Evolutionary conservation across 192 early-diverging fungal species (phyloP).

Genomic region (Lunasporangiospora selenospora): DNA sequence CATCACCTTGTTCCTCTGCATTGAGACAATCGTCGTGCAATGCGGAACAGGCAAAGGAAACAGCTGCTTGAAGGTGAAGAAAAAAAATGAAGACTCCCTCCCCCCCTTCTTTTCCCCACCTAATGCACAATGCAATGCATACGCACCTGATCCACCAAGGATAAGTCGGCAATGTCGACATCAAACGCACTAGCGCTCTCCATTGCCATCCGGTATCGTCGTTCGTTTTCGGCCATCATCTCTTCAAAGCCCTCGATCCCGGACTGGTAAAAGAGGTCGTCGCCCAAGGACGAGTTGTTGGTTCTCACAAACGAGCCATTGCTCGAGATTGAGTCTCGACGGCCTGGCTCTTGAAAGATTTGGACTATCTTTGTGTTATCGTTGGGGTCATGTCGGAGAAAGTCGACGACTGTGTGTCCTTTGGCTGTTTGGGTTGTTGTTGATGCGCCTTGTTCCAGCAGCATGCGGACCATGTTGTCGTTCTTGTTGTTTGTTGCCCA

Average conservation of each 20-base stretch:
- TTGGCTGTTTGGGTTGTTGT: slow-evolving; percentile 68
- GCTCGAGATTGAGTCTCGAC: slow-evolving; percentile 51
- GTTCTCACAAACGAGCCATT: slow-evolving; percentile 33
- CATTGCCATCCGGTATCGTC: slow-evolving; percentile 51
- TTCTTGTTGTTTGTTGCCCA: slow-evolving; percentile 91
- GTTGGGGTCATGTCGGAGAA: slow-evolving; percentile 62
- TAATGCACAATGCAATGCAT: background rate
- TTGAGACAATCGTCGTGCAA: background rate
- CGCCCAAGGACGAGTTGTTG: slow-evolving; percentile 28
- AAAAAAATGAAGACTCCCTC: too few relatives aligned
- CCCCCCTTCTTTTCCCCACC: background rate
- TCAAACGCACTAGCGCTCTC: slow-evolving; percentile 53
- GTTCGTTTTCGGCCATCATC: slow-evolving; percentile 50
- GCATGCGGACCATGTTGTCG: slow-evolving; percentile 70
- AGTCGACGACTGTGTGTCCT: slow-evolving; percentile 78
- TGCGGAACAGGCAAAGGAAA: background rate
- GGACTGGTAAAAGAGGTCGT: slow-evolving; percentile 45
- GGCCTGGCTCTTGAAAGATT: slow-evolving; percentile 51
- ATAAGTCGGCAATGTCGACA: slow-evolving; percentile 51
- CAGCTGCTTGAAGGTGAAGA: too few relatives aligned
- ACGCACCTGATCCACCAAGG: slow-evolving; percentile 51
- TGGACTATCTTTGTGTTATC: slow-evolving; percentile 60
- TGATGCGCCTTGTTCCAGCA: slow-evolving; percentile 83
- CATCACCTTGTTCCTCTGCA: background rate
- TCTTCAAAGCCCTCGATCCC: slow-evolving; percentile 50